These are phyloP conservation scores for Sporothrix schenckii DNA, from an alignment of 2,329 filamentous ascomycete genomes.

Conservation along the genomic window DNA sequence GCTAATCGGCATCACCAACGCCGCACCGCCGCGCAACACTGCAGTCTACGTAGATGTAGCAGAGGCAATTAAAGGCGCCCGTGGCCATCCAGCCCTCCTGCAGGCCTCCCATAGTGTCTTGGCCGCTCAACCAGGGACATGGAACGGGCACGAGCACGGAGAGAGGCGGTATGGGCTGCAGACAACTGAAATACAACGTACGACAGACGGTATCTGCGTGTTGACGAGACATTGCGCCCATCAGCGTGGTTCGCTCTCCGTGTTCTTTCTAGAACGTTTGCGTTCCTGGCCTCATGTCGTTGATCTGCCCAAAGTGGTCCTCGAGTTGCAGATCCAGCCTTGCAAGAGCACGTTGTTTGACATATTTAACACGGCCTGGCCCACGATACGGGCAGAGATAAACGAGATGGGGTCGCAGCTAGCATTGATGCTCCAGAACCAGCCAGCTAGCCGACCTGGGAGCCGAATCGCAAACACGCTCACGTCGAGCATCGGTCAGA, in stretches of 20 bases:
- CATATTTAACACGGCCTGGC: constrained; percentile 3
- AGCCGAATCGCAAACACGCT: constrained; percentile 6
- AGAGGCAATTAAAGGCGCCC: constrained; percentile 13
- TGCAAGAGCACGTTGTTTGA: constrained; percentile 27
- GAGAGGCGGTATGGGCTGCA: not conserved
- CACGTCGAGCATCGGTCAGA: not conserved
- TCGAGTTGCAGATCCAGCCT: not conserved
- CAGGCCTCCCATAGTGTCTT: constrained; percentile 3
- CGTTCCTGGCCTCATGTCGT: constrained; percentile 5
- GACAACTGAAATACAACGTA: not conserved
- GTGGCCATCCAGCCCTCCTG: not conserved
- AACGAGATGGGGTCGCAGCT: not conserved
- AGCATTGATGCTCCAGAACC: not conserved
- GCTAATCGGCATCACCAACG: not conserved
- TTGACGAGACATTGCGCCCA: not conserved
- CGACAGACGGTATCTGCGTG: not conserved
- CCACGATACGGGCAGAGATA: not conserved
- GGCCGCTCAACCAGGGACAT: constrained; percentile 23
- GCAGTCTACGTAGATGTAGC: not conserved
- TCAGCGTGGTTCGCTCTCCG: not conserved
- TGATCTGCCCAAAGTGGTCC: not conserved
- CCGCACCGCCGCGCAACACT: not conserved
- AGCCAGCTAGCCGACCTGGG: not conserved
- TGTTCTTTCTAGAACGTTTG: not conserved
- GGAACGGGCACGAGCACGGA: constrained; percentile 21